Percentiles rank a stretch among this genome's conserved stretches.
Conservation (phyloP, 352 stramenopile species). For the Ophiocytium majus region DNA sequence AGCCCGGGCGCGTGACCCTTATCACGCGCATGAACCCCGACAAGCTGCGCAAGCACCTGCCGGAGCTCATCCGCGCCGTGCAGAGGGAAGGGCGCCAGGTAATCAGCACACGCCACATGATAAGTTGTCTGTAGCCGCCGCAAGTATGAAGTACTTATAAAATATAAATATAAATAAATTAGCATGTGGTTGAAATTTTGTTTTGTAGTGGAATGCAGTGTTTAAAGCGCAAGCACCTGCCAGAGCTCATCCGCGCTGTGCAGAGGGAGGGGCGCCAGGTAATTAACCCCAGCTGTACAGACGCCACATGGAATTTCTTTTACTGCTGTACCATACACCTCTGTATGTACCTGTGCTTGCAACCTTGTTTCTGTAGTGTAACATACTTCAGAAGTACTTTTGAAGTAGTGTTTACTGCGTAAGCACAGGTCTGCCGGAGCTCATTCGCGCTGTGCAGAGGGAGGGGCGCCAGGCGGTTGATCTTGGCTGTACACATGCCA, state of each 20-base stretch:
- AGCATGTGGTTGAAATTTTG: neutral
- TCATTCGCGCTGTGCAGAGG: slow-evolving; percentile 91
- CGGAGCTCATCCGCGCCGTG: slow-evolving; percentile 90
- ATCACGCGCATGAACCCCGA: slow-evolving; percentile 95
- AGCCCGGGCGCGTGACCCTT: slow-evolving; percentile 92
- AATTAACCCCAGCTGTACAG: too few relatives aligned
- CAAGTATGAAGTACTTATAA: too few relatives aligned
- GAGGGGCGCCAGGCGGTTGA: slow-evolving; percentile 83
- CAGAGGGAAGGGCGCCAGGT: slow-evolving; percentile 85
- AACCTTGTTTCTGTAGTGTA: neutral
- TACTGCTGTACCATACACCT: too few relatives aligned
- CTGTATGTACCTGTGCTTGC: neutral
- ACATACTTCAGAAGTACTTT: too few relatives aligned
- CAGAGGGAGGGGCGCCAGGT: slow-evolving; percentile 85
- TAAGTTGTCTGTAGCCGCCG: too few relatives aligned
- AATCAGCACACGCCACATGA: too few relatives aligned
- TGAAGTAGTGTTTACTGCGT: slow-evolving; percentile 40
- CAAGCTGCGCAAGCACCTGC: slow-evolving; percentile 86
- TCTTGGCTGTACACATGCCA: too few relatives aligned
- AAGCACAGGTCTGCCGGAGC: slow-evolving; percentile 86
- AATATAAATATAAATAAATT: neutral
- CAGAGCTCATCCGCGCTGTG: slow-evolving; percentile 90
- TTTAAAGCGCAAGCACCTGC: slow-evolving; percentile 75
- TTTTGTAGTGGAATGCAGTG: slow-evolving; percentile 9
- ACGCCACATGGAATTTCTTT: too few relatives aligned